Base-by-base conservation (phyloP, 257 asterid species). In the Primulina huaijiensis region DNA sequence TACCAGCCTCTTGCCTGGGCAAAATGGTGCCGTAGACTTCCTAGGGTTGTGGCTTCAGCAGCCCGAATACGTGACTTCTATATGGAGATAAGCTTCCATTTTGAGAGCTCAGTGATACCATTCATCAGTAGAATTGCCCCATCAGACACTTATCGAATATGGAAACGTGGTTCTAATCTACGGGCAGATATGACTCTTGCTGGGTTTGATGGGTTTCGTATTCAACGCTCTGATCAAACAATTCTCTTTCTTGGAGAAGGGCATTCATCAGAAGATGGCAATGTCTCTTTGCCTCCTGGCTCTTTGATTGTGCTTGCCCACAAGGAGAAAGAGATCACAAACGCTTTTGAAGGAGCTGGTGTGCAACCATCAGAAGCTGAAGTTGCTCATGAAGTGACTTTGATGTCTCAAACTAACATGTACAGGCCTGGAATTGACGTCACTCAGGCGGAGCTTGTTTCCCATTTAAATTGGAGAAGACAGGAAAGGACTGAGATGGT, bases 1-100 rank as follows among this genome's bases (percentile, higher is more conserved):
- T 94, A 89, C 75, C 99, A 94, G 84, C 96, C 99, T 55, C 97
- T 94, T 79, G 99, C 98, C 25, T 94, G 99, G 99, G 99, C 97
- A 9, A 94, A 94, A 76, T 94, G 99, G 99, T 94, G 99, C 72
- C 91, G 98, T 14, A 84, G 99, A 77, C 97, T 94, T 74, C 99
- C 99, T n/a, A 87, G 99, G 81, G 88, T 94, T 70, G 90, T 94
- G 67, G 97, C 96, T 60, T 94, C 99, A 1, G 82, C 93, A 1
- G 34, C 87, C 50, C 86, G 99, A 67, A 94, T 94, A 25, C 96
- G 95, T 75, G 98, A 94, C 74, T 94, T 94, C 74, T 91, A 94
- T 75, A 94, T 94, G 99, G 99, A 94, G 90, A 91, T 94, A 67
- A 86, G 90, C 68, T 94, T 94, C 79, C 95, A 94, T 78, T 94